phyloP scores from a whole-genome alignment of 139 green algal genomes.

The Chlamydomonas incerta region DNA sequence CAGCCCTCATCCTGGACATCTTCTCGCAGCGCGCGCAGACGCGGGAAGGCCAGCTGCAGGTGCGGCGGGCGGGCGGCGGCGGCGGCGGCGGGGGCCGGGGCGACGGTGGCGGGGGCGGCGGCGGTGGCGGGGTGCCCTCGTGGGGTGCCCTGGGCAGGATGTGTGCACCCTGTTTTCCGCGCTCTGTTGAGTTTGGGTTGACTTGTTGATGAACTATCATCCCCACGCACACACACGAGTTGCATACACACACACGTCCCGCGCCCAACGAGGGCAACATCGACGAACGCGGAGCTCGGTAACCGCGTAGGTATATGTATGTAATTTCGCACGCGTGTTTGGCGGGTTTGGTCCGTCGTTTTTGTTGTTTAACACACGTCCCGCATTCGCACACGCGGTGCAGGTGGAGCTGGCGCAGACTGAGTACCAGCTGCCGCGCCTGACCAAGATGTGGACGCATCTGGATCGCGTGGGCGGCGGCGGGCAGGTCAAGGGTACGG shows the following conservation, averaged over 20 bases:
- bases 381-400: background rate
- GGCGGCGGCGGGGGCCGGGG: background rate
- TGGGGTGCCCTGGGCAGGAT: too few species aligned
- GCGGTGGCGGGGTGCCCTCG: background rate
- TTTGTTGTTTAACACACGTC: too few species aligned
- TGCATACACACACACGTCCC: too few species aligned
- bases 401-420: conserved; percentile 93
- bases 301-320: too few species aligned
- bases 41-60: conserved; percentile 95
- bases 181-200: too few species aligned
- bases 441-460: conserved; percentile 98
- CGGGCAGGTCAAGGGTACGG: conserved; percentile 82
- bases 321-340: too few species aligned
- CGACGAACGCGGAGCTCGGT: too few species aligned
- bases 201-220: too few species aligned
- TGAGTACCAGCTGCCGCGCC: conserved; percentile 96
- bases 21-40: conserved; percentile 94
- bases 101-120: background rate
- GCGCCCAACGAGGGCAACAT: too few species aligned
- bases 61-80: conserved; percentile 8
- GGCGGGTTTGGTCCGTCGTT: too few species aligned
- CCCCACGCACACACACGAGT: too few species aligned
- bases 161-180: too few species aligned
- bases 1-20: conserved; percentile 98
- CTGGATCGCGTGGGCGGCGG: conserved; percentile 92